A percentile compares a stretch with the other conserved stretches of the same genome.
Conservation (phyloP, 116 monocot species). For the Cymodocea nodosa region DNA sequence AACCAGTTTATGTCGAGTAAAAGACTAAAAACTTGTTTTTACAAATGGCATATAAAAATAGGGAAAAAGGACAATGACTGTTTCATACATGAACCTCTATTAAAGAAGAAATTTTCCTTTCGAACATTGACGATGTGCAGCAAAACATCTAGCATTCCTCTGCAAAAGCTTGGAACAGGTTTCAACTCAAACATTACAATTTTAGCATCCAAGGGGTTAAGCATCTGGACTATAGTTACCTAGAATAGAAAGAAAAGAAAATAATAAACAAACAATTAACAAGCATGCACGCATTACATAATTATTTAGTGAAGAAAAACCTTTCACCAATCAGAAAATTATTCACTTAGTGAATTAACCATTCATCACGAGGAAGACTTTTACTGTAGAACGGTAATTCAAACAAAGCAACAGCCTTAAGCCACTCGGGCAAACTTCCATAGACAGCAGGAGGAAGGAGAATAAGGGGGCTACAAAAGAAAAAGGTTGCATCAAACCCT, state of each 20-base stretch:
- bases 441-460: slow-evolving; percentile 62
- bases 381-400: slow-evolving; percentile 80
- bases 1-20: too few species aligned
- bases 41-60: too few species aligned
- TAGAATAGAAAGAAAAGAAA: neutral
- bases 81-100: too few species aligned
- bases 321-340: neutral
- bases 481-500: neutral
- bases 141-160: too few species aligned
- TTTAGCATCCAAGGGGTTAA: neutral
- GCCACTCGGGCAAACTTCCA: slow-evolving; percentile 57
- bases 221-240: slow-evolving; percentile 2
- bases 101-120: too few species aligned
- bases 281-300: neutral
- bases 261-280: neutral
- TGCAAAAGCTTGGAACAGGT: too few species aligned
- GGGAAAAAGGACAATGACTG: too few species aligned
- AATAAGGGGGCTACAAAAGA: slow-evolving; percentile 59
- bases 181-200: too few species aligned
- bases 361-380: slow-evolving; percentile 11
- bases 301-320: neutral
- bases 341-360: neutral
- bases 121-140: too few species aligned
- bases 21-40: too few species aligned
- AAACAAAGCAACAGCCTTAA: slow-evolving; percentile 59